Base-by-base conservation (phyloP, 441 rosid genomes). In the Brassica hybrid region DNA sequence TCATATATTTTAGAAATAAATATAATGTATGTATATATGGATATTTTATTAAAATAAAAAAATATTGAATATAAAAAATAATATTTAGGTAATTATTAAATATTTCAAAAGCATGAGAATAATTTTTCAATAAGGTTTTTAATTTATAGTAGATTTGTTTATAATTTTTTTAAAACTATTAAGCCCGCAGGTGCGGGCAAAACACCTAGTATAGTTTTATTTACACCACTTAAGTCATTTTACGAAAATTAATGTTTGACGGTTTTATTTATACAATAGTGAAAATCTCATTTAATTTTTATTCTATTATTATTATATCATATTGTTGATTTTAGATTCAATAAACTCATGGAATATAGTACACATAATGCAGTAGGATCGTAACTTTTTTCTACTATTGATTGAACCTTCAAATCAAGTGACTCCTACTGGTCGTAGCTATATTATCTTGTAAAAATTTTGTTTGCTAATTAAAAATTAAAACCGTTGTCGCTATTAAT, bases 401-500 rank as follows among this genome's bases (percentile, higher is more conserved):
- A 69, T 63, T 19, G 67, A 73, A 69, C 78, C 62, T 69, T 62
- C 4, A 38, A 27, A 69, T 54, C 21, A 73, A 63, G 50, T 17
- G 73, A 61, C 58, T 21, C 34, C 1, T 32, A 54, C 52, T 45
- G 52, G 52, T 8, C 69, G 65, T 52, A 78, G 73, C 60, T 56
- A 56, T 56, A 54, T 56, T 56, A 17, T 56, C 12, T 56, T 56
- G 25, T 56, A 56, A 8, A 9, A 2, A 21, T 0, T 18, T 5
- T 52, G 21, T 52, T 60, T 48, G 50, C 48, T 17, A 19, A 32
- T 59, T n/a, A 19, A 60, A 52, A 10, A 48, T 3, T 6, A 43
- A 71, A 45, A 32, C 56, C 63, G 63, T 58, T 65, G 76, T 58
- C 12, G 52, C 63, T 19, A 72, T 79, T 25, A 73, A 73, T 54